These are phyloP conservation scores for Panaeolus cyanescens DNA, from an alignment of 768 basidiomycete genomes.

Conservation along the genomic window DNA sequence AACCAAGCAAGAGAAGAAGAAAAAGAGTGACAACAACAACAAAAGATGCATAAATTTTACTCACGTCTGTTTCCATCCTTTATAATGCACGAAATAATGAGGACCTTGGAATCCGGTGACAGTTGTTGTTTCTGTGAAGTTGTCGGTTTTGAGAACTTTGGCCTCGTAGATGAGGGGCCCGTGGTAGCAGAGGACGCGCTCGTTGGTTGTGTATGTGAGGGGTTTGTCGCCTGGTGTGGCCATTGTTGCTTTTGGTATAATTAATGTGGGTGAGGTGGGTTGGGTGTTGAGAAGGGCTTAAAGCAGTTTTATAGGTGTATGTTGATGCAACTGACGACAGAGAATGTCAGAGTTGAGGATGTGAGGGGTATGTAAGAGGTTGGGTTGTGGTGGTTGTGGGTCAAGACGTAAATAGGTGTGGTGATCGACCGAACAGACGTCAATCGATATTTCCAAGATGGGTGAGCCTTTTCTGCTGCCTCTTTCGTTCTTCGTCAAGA, in stretches of 20 bases:
- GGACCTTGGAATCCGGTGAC: slow-evolving; percentile 64
- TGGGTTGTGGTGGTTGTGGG: no score
- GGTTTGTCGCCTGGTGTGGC: slow-evolving; percentile 28
- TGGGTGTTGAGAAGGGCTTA: no score
- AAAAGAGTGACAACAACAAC: slow-evolving; percentile 5
- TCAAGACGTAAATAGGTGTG: no score
- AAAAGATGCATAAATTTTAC: slow-evolving; percentile 21
- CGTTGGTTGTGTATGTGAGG: slow-evolving; percentile 55
- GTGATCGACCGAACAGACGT: no score
- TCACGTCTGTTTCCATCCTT: slow-evolving; percentile 98
- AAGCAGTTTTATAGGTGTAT: no score
- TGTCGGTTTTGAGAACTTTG: slow-evolving; percentile 74
- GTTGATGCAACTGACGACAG: no score
- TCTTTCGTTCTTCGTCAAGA: no score
- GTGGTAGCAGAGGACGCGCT: slow-evolving; percentile 91
- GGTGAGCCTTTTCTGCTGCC: no score
- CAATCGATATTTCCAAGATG: no score
- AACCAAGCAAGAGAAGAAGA: neutral
- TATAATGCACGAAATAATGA: slow-evolving; percentile 97
- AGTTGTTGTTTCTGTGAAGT: slow-evolving; percentile 64
- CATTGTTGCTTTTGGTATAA: slow-evolving; percentile 10
- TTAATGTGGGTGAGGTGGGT: no score
- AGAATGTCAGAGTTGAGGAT: no score
- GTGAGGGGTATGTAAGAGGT: no score
- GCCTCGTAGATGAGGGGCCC: slow-evolving; percentile 96